A percentile compares a stretch with the other conserved stretches of the same genome.
Evolutionary conservation across 2,329 filamentous ascomycete genomes (phyloP).

Genomic region (Tolypocladium sp.): DNA sequence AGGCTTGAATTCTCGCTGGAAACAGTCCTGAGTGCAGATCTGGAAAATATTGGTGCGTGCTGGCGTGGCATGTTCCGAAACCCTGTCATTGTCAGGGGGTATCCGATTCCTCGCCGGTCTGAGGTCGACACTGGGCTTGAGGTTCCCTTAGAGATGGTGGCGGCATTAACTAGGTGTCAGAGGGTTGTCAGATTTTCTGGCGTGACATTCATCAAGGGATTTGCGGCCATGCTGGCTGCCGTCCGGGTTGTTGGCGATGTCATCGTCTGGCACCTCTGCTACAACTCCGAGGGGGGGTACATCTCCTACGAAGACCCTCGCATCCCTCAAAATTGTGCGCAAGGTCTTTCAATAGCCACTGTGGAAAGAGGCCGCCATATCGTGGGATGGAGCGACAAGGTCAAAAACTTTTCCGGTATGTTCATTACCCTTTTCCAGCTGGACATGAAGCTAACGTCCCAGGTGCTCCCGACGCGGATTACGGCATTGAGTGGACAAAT

Average conservation of each 20-base stretch:
- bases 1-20: neutral
- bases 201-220: neutral
- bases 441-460: too few relatives aligned
- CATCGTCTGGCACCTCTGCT: neutral
- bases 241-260: neutral
- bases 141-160: neutral
- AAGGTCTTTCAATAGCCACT: too few relatives aligned
- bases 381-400: too few relatives aligned
- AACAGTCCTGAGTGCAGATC: neutral
- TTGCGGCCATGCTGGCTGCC: neutral
- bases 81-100: neutral
- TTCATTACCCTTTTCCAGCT: too few relatives aligned
- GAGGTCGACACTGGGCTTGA: neutral
- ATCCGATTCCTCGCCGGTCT: neutral
- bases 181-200: neutral
- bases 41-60: neutral
- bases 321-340: neutral
- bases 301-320: neutral
- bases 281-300: neutral
- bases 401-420: too few relatives aligned
- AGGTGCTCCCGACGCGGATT: too few relatives aligned
- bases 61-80: neutral
- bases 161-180: neutral
- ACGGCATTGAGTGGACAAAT: too few relatives aligned
- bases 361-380: too few relatives aligned